Conservation (phyloP, 805 yeast genomes). For the Barnettozyma wickerhamii region DNA sequence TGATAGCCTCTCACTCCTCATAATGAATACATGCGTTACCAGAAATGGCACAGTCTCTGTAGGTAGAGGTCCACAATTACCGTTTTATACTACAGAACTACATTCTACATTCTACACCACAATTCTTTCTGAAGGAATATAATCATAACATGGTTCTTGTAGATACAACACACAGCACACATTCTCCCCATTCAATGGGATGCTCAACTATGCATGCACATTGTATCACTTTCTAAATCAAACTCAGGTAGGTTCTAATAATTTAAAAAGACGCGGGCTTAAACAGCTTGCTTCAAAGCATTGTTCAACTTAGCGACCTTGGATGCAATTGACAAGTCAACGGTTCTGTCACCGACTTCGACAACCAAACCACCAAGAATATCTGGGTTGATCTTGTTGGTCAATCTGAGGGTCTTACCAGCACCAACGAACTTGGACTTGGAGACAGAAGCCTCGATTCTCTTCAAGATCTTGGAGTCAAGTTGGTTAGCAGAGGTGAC, state of each 20-base stretch:
- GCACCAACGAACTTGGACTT: slow-evolving; percentile 78
- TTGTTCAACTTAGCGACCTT: slow-evolving; percentile 88
- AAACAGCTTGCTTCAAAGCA: slow-evolving; percentile 67
- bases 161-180: background rate
- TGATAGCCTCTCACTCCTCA: too few species aligned
- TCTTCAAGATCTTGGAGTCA: slow-evolving; percentile 73
- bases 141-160: slow-evolving; percentile 2
- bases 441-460: slow-evolving; percentile 73
- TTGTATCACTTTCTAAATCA: too few species aligned
- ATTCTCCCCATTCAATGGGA: slow-evolving; percentile 3
- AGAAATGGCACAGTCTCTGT: too few species aligned
- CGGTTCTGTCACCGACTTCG: slow-evolving; percentile 95
- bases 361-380: slow-evolving; percentile 94
- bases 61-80: too few species aligned
- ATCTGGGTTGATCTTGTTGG: slow-evolving; percentile 81
- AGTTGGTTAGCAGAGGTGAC: slow-evolving; percentile 84
- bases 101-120: too few species aligned
- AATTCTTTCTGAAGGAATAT: slow-evolving; percentile 1
- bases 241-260: background rate
- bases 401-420: slow-evolving; percentile 80
- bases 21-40: too few species aligned
- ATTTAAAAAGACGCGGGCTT: background rate
- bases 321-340: slow-evolving; percentile 82
- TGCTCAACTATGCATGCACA: background rate
- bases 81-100: too few species aligned